Evolutionary conservation across 2,329 filamentous ascomycete species (phyloP).

Genomic region (Xylariaceae sp.): DNA sequence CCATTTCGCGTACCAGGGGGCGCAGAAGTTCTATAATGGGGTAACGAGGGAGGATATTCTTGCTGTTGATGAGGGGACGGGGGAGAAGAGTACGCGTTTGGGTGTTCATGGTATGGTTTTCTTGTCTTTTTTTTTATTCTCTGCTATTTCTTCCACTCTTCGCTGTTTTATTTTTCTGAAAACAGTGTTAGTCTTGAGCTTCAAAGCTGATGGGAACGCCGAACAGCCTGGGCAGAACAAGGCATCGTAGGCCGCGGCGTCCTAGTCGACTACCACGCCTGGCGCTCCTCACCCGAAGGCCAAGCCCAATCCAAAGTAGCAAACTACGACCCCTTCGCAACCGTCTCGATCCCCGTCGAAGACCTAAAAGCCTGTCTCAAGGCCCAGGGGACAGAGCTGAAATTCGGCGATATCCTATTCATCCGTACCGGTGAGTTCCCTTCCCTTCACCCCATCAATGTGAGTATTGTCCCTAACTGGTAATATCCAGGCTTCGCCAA

Average conservation of each 20-base stretch:
- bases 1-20: slow-evolving; percentile 46
- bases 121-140: not conserved
- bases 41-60: slow-evolving; percentile 15
- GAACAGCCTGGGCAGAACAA: slow-evolving; percentile 39
- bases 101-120: slow-evolving; percentile 16
- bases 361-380: slow-evolving; percentile 40
- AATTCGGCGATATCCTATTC: slow-evolving; percentile 50
- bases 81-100: slow-evolving; percentile 10
- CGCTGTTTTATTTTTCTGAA: too few species aligned
- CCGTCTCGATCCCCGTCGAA: slow-evolving; percentile 33
- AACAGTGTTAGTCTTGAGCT: too few species aligned
- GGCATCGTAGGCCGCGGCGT: slow-evolving; percentile 54
- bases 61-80: slow-evolving; percentile 8
- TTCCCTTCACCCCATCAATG: too few species aligned
- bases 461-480: not conserved
- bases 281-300: slow-evolving; percentile 31
- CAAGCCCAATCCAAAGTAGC: slow-evolving; percentile 32
- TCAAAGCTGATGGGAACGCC: too few species aligned
- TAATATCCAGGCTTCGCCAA: slow-evolving; percentile 38
- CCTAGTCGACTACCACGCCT: slow-evolving; percentile 48
- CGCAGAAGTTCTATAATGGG: slow-evolving; percentile 14
- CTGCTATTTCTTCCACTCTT: too few species aligned
- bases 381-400: slow-evolving; percentile 43
- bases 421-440: slow-evolving; percentile 36
- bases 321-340: slow-evolving; percentile 34